Base-by-base conservation (phyloP, 2,329 filamentous ascomycete genomes). In the Neopestalotiopsis clavispora region DNA sequence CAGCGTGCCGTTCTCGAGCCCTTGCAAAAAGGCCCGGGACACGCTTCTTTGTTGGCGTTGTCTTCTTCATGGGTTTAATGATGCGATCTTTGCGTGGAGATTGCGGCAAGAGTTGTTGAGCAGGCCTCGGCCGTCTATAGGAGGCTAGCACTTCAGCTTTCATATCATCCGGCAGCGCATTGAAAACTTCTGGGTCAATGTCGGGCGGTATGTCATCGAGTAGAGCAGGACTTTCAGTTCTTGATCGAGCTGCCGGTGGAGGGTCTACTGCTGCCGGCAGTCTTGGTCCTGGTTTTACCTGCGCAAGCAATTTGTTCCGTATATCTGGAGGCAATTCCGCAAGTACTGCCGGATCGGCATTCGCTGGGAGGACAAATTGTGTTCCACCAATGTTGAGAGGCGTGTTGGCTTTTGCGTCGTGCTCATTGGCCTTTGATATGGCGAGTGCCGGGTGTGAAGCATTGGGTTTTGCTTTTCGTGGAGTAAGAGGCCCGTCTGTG, bases 351-450 rank as follows among this genome's bases (percentile, higher is more conserved):
- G 92, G 90, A 76, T 99, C 96, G 2, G 93, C 87, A 73, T 97
- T 93, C 1, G 88, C 88, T 0, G 96, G 96, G 73, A 99, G 85
- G 61, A 98, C 89, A 75, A 99, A 99, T 75, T 99, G 96, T 0
- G 95, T 97, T 1, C 95, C 94, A 3, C 90, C 85, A 3, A 94
- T 87, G 75, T 98, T 97, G 28, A 97, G 82, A 1, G 91, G 91
- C 6, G 87, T 89, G 71, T 87, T 91, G 28, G 92, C 83, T 80
- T 89, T 83, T 72, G 82, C 69, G 77, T 92, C 80, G 68, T 79
- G 82, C 52, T 85, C 81, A 68, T 82, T 84, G 1, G 85, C 84
- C 72, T 81, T 84, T 2, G 84, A 80, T 62, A 90, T 80, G 2
- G 84, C 82, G 66, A 88, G 79, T 3, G 86, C 87, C 42, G 87